These are phyloP conservation scores for Dillenia suffruticosa DNA, from an alignment of 164 flowering plant species.

Conservation along the genomic window DNA sequence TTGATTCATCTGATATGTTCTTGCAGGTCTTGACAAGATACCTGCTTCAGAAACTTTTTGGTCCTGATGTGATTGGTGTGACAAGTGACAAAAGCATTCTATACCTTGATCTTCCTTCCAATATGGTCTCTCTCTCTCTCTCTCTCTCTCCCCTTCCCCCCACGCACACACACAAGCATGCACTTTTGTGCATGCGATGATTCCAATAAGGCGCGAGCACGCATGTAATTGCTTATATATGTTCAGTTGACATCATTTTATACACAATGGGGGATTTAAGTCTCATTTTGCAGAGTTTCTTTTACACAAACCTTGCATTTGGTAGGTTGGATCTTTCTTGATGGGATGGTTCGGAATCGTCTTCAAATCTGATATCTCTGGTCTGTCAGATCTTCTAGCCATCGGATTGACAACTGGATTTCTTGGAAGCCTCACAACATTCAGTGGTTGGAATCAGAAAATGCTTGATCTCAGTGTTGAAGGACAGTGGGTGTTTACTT, in stretches of 20 bases:
- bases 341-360: slow-evolving; percentile 98
- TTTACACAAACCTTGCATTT: neutral
- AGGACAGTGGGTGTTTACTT: slow-evolving; percentile 60
- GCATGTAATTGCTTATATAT: neutral
- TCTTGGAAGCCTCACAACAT: slow-evolving; percentile 95
- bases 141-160: slow-evolving; percentile 20
- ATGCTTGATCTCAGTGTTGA: slow-evolving; percentile 76
- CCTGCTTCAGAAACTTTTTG: slow-evolving; percentile 69
- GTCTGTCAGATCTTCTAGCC: slow-evolving; percentile 61
- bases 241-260: neutral
- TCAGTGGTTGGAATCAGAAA: slow-evolving; percentile 98
- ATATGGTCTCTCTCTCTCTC: slow-evolving; percentile 59
- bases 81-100: slow-evolving; percentile 56
- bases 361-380: slow-evolving; percentile 63
- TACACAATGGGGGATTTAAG: neutral
- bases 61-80: slow-evolving; percentile 53
- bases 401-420: slow-evolving; percentile 88
- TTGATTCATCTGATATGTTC: neutral
- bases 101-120: slow-evolving; percentile 91
- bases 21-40: slow-evolving; percentile 71
- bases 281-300: neutral
- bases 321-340: slow-evolving; percentile 84
- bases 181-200: neutral
- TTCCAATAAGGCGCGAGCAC: too few species aligned
- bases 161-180: neutral